Conservation (phyloP, 2,329 filamentous ascomycete species). For the Hirsutella thompsonii region DNA sequence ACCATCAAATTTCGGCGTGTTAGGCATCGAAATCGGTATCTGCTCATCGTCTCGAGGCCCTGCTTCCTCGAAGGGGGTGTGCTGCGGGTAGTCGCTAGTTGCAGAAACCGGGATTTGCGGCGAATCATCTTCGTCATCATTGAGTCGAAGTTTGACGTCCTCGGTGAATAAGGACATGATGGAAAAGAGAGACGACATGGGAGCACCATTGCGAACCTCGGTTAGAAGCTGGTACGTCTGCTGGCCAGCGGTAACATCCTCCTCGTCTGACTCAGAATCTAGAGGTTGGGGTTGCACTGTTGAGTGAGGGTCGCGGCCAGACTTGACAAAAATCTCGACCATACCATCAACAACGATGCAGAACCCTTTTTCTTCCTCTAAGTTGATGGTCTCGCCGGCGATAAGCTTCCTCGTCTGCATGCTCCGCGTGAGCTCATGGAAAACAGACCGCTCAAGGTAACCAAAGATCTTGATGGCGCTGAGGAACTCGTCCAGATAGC, state of each 20-base stretch:
- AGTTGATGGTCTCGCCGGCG: slow-evolving; percentile 83
- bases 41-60: slow-evolving; percentile 3
- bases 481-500: slow-evolving; percentile 93
- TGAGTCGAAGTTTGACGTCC: slow-evolving; percentile 68
- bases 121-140: slow-evolving; percentile 53
- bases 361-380: slow-evolving; percentile 97
- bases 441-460: slow-evolving; percentile 89
- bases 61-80: slow-evolving; percentile 12
- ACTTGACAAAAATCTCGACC: slow-evolving; percentile 97
- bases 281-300: slow-evolving; percentile 10
- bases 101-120: slow-evolving; percentile 9
- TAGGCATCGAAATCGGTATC: slow-evolving; percentile 19
- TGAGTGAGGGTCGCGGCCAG: slow-evolving; percentile 42
- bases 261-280: slow-evolving; percentile 40
- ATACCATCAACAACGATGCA: slow-evolving; percentile 93
- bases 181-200: slow-evolving; percentile 97
- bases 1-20: slow-evolving; percentile 24
- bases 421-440: slow-evolving; percentile 90
- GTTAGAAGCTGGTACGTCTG: slow-evolving; percentile 92
- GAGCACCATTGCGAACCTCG: slow-evolving; percentile 93
- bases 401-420: slow-evolving; percentile 98
- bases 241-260: slow-evolving; percentile 52
- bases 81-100: slow-evolving; percentile 15
- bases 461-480: slow-evolving; percentile 99
- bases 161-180: slow-evolving; percentile 96